Evolutionary conservation across 176 grass and related monocot genomes (phyloP).

Genomic region (Carex scoparia): DNA sequence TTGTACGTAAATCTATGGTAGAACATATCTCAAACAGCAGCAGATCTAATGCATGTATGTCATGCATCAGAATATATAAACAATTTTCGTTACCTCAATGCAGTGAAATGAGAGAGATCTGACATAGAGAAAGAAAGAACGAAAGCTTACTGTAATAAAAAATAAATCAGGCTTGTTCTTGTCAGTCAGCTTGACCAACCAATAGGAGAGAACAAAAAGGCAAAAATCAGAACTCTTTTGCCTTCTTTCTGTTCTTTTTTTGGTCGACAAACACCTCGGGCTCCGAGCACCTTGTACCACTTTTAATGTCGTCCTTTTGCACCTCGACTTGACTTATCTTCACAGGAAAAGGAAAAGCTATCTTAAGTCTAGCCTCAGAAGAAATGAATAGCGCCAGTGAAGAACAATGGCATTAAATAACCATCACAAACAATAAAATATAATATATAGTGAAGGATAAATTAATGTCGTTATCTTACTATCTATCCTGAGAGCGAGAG

Average conservation of each 20-base stretch:
- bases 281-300: constrained; percentile 8
- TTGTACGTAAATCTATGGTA: neutral
- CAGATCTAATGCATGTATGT: neutral
- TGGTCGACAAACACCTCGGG: constrained; percentile 32
- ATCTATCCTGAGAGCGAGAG: constrained; percentile 20
- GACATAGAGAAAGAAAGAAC: neutral
- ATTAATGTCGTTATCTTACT: neutral
- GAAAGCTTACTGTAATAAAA: constrained; percentile 33
- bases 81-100: neutral
- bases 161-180: constrained; percentile 21
- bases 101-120: neutral
- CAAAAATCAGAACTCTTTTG: neutral
- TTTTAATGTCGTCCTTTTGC: neutral
- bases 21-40: neutral
- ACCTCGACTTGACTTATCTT: neutral
- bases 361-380: neutral
- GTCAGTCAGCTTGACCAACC: constrained; percentile 3
- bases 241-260: constrained; percentile 12
- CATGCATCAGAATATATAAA: neutral
- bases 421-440: neutral
- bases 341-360: neutral
- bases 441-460: neutral
- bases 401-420: constrained; percentile 31
- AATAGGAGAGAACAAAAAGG: constrained; percentile 20
- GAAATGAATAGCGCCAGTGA: constrained; percentile 18